Conservation (phyloP, 2,329 filamentous ascomycete genomes). For the Sclerotinia glacialis region DNA sequence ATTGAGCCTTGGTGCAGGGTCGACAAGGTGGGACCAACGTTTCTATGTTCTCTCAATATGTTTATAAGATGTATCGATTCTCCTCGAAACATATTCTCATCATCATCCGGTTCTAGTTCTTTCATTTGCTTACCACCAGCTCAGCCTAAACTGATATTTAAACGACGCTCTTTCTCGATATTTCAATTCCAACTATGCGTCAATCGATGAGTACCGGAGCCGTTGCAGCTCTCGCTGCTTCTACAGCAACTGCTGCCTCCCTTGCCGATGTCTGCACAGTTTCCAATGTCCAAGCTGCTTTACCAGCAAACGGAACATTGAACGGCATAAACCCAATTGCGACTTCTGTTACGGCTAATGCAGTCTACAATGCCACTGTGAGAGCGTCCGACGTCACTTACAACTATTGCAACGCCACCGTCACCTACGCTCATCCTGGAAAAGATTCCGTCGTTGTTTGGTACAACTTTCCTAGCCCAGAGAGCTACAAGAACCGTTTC, state of each 20-base stretch:
- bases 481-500: slow-evolving; percentile 46
- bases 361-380: slow-evolving; percentile 40
- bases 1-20: no score
- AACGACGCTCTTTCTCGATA: neutral
- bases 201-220: slow-evolving; percentile 3
- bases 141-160: neutral
- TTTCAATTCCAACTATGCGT: neutral
- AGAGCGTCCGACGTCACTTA: slow-evolving; percentile 31
- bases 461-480: slow-evolving; percentile 46
- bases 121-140: neutral
- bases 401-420: slow-evolving; percentile 48
- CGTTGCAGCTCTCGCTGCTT: slow-evolving; percentile 25
- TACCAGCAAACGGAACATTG: slow-evolving; percentile 12
- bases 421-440: slow-evolving; percentile 47
- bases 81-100: neutral
- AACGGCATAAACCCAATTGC: slow-evolving; percentile 33
- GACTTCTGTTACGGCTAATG: slow-evolving; percentile 41
- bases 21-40: neutral
- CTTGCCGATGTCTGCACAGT: slow-evolving; percentile 8
- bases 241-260: slow-evolving; percentile 1
- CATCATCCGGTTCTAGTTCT: neutral
- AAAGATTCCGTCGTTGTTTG: slow-evolving; percentile 41
- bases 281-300: neutral
- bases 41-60: neutral
- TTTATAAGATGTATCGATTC: neutral